These are phyloP conservation scores for Fusarium nodosum DNA, from an alignment of 2,329 filamentous ascomycete species.

Conservation along the genomic window DNA sequence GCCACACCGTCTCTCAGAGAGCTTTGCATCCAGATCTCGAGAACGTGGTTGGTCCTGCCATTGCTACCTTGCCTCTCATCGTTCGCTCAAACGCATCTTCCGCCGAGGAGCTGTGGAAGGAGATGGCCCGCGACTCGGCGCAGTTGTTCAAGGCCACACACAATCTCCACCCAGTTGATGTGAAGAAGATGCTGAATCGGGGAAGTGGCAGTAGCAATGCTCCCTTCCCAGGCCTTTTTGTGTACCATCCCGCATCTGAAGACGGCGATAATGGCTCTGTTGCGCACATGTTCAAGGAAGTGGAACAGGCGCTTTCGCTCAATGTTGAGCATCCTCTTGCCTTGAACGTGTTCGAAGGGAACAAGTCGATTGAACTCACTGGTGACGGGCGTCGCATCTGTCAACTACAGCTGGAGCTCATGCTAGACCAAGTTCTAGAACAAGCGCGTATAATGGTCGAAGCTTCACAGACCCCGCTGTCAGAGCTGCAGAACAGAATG, in stretches of 20 bases:
- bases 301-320: conserved; percentile 25
- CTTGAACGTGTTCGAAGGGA: conserved; percentile 19
- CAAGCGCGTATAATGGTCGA: conserved; percentile 16
- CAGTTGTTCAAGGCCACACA: conserved; percentile 12
- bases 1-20: conserved; percentile 26
- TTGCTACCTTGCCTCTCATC: conserved; percentile 22
- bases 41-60: conserved; percentile 21
- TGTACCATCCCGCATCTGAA: conserved; percentile 21
- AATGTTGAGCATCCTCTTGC: conserved; percentile 35
- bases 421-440: conserved; percentile 16
- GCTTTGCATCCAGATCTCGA: conserved; percentile 11
- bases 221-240: conserved; percentile 26
- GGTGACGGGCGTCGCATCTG: conserved; percentile 29
- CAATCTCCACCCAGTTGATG: conserved; percentile 21
- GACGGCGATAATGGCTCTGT: neutral
- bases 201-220: neutral
- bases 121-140: conserved; percentile 16
- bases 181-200: conserved; percentile 32
- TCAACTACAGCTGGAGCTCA: conserved; percentile 17
- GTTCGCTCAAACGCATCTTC: conserved; percentile 14
- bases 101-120: conserved; percentile 2
- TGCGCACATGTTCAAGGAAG: conserved; percentile 14
- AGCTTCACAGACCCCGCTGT: neutral
- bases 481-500: conserved; percentile 8
- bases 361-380: conserved; percentile 15